Evolutionary conservation across 1,139 yeast species (phyloP).

Genomic region (Scheffersomyces quercinus): DNA sequence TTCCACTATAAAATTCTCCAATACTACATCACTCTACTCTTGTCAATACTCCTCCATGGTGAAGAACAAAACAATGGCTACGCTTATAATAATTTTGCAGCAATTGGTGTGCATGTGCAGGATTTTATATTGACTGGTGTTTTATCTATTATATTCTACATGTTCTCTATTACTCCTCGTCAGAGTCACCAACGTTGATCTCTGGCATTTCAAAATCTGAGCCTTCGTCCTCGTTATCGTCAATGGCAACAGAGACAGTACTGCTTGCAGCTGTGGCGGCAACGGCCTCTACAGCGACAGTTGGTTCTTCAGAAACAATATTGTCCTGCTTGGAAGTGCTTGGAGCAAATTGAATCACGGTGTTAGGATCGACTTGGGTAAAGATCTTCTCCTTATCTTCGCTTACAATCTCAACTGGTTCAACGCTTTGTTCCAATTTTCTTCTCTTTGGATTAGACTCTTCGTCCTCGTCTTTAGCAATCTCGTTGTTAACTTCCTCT

Average conservation of each 20-base stretch:
- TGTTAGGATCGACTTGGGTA: slow-evolving; percentile 5
- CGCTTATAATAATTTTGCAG: no score
- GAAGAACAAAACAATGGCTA: no score
- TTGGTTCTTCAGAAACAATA: background rate
- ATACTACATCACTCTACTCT: no score
- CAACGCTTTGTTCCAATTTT: background rate
- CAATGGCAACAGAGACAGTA: slow-evolving; percentile 18
- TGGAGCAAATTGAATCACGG: slow-evolving; percentile 9
- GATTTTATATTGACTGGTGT: no score
- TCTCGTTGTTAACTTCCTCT: slow-evolving; percentile 1
- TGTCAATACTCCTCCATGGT: no score
- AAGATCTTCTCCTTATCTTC: slow-evolving; percentile 5
- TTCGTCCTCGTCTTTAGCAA: slow-evolving; percentile 7
- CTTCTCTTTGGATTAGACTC: background rate
- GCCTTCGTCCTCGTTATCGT: slow-evolving; percentile 27
- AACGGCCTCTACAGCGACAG: background rate
- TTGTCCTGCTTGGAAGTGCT: background rate
- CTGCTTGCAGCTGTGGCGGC: background rate
- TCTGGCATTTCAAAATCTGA: slow-evolving; percentile 62
- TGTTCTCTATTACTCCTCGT: slow-evolving; percentile 14
- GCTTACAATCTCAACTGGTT: slow-evolving; percentile 9
- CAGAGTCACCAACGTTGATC: slow-evolving; percentile 43
- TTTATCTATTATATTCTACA: background rate
- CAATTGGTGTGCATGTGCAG: no score
- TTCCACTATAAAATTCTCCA: no score